A percentile compares a stretch with the other conserved stretches of the same genome.
These are phyloP conservation scores for Phytophthora megakarya DNA, from an alignment of 352 stramenopile genomes.

Conservation along the genomic window DNA sequence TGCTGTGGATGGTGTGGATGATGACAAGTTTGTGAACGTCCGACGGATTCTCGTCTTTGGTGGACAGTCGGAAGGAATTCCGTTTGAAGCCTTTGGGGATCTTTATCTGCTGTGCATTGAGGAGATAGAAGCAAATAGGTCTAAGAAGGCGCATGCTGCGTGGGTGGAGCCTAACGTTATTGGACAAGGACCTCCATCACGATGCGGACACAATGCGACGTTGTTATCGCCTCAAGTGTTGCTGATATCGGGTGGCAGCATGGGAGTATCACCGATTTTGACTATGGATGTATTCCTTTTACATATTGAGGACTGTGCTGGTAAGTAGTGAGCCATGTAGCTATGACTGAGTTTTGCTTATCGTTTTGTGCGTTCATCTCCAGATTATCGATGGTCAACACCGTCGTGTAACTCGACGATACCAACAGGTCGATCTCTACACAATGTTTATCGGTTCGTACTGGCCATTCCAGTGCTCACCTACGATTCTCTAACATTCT, in stretches of 20 bases:
- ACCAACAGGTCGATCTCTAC: slow-evolving; percentile 55
- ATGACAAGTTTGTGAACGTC: slow-evolving; percentile 30
- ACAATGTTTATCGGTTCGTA: slow-evolving; percentile 56
- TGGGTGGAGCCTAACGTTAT: slow-evolving; percentile 46
- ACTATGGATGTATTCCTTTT: slow-evolving; percentile 48
- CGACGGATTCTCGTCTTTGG: slow-evolving; percentile 70
- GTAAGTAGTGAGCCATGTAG: slow-evolving; percentile 15
- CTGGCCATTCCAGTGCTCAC: background rate
- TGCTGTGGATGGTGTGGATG: background rate
- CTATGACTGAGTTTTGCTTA: background rate
- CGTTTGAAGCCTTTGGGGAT: slow-evolving; percentile 72
- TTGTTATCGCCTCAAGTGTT: slow-evolving; percentile 48
- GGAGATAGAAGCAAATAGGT: slow-evolving; percentile 10
- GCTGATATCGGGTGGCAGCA: slow-evolving; percentile 67
- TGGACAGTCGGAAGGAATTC: slow-evolving; percentile 68
- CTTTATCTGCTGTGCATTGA: slow-evolving; percentile 55
- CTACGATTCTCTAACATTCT: background rate
- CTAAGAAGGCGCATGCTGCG: slow-evolving; percentile 31
- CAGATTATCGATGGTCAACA: slow-evolving; percentile 65
- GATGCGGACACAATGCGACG: slow-evolving; percentile 55
- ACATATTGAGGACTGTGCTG: slow-evolving; percentile 41
- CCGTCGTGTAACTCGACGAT: slow-evolving; percentile 23
- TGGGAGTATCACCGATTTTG: slow-evolving; percentile 57
- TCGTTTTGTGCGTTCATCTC: background rate
- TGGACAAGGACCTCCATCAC: slow-evolving; percentile 43